A percentile compares a stretch with the other conserved stretches of the same genome.
These are phyloP conservation scores for Diplodia mutila DNA, from an alignment of 2,329 filamentous ascomycete species.

Conservation along the genomic window DNA sequence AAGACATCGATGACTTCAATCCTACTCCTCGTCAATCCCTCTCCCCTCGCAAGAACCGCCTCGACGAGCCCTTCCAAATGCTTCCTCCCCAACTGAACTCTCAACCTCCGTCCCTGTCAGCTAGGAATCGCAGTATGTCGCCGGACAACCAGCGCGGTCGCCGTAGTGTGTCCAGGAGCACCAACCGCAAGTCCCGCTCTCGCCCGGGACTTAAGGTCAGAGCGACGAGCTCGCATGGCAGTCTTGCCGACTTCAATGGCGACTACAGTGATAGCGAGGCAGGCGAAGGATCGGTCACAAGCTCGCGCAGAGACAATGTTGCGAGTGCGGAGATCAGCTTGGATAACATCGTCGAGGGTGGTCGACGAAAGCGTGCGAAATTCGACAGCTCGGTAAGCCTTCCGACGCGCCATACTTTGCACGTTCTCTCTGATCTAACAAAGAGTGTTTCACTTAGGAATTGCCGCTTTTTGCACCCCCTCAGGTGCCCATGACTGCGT, in stretches of 20 bases:
- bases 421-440: slow-evolving; percentile 26
- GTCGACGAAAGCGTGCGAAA: slow-evolving; percentile 91
- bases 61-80: slow-evolving; percentile 68
- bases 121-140: slow-evolving; percentile 78
- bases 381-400: slow-evolving; percentile 92
- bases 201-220: slow-evolving; percentile 70
- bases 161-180: slow-evolving; percentile 79
- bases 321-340: slow-evolving; percentile 97
- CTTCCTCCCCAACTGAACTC: slow-evolving; percentile 65
- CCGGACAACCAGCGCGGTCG: slow-evolving; percentile 69
- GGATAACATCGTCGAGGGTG: slow-evolving; percentile 97
- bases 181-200: slow-evolving; percentile 56
- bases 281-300: slow-evolving; percentile 71
- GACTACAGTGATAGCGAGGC: slow-evolving; percentile 89
- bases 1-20: slow-evolving; percentile 53
- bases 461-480: slow-evolving; percentile 90
- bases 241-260: slow-evolving; percentile 66
- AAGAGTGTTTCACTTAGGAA: slow-evolving; percentile 64
- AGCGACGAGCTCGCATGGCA: slow-evolving; percentile 62
- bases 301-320: slow-evolving; percentile 79
- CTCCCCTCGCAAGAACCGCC: slow-evolving; percentile 59
- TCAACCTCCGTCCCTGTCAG: slow-evolving; percentile 70
- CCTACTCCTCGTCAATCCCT: slow-evolving; percentile 52
- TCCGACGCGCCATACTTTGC: slow-evolving; percentile 23
- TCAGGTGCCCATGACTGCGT: slow-evolving; percentile 80